Evolutionary conservation across 2,329 filamentous ascomycete genomes (phyloP).

Genomic region (Exophiala sp.): DNA sequence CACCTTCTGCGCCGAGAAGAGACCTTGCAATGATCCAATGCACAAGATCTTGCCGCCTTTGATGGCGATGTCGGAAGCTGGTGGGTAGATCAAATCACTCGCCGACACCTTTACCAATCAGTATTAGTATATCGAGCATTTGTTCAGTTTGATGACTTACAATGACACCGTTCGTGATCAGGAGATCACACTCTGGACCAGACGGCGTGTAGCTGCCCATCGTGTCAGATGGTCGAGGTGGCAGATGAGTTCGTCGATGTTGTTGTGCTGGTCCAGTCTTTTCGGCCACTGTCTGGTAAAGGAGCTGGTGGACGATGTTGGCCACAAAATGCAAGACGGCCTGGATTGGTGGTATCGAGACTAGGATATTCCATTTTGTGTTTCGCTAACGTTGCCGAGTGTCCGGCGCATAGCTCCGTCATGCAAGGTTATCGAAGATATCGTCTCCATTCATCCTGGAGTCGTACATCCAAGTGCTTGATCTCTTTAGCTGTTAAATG

Average conservation of each 20-base stretch:
- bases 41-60: conserved; percentile 44
- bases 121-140: neutral
- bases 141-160: too few species aligned
- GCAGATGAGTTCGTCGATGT: neutral
- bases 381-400: too few species aligned
- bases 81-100: conserved; percentile 11
- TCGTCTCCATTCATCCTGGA: too few species aligned
- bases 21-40: conserved; percentile 33
- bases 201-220: conserved; percentile 10
- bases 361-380: too few species aligned
- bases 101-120: conserved; percentile 6
- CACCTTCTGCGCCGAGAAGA: conserved; percentile 34
- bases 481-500: too few species aligned
- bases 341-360: too few species aligned
- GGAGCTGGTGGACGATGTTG: too few species aligned
- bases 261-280: neutral
- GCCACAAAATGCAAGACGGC: too few species aligned
- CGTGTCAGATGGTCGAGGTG: neutral
- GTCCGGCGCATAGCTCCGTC: too few species aligned
- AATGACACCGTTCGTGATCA: too few species aligned
- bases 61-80: conserved; percentile 8
- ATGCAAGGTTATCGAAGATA: too few species aligned
- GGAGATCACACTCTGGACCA: neutral
- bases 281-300: neutral
- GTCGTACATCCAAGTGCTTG: too few species aligned